Evolutionary conservation across 2,329 filamentous ascomycete genomes (phyloP), one percentile per base, ranked within the genome.

Genomic region (Botrytis porri): DNA sequence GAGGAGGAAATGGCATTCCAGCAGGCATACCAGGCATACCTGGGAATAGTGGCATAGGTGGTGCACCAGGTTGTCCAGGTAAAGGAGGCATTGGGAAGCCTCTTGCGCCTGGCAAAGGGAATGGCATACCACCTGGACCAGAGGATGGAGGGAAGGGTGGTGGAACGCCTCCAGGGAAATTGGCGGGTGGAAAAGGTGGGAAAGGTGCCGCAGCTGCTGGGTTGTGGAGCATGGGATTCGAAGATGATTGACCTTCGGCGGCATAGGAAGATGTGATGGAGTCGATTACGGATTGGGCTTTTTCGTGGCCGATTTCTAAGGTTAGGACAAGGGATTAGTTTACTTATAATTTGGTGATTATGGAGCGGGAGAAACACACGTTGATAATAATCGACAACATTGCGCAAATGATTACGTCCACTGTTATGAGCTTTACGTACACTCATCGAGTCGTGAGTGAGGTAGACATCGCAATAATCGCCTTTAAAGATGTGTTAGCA

Each of bases 401-500:
- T 99, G 81, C 96, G 93, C 76, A 99, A 85, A 82, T 99, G 96
- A 85, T 99, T 99, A 80, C 95, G 90, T 75, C 96, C 96, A 82
- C 90, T 92, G 86, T 99, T 99, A 84, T 99, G 96, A 67, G 96
- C 96, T 86, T 98, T 98, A 80, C 96, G 95, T 84, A 99, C 96
- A 84, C 94, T 97, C 95, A 98, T 98, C 63, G 94, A 97, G 88
- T 99, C 96, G 88, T 99, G 96, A 78, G 96, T 99, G 79, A 99
- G 92, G 88, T 99, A 99, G 83, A 99, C 96, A 92, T 99, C 96
- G 89, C 96, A 99, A 85, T 99, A 99, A 84, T 99, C 96, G 88
- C 95, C 84, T 87, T 75, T 75, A 80, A 70, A 78, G 76, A 35
- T 70, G 66, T 22, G 67, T 71, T 62, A 71, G 63, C 54, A 60